These are phyloP conservation scores for Thelonectria blattea DNA, from an alignment of 2,329 filamentous ascomycete species.

Conservation along the genomic window DNA sequence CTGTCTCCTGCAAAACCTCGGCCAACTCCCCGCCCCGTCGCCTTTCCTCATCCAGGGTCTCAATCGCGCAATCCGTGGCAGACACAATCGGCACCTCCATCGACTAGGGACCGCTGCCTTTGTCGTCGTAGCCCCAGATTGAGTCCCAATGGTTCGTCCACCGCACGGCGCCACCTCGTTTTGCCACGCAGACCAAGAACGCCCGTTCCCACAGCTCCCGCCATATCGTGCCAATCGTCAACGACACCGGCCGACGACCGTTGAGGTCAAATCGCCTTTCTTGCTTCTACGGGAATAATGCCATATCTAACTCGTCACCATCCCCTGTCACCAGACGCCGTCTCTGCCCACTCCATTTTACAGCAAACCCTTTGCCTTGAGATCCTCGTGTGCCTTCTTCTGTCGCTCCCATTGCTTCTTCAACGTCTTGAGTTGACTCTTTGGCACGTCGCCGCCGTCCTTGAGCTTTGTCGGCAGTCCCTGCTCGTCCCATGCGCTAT, in stretches of 20 bases:
- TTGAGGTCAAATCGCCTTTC: constrained; percentile 11
- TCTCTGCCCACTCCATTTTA: constrained; percentile 10
- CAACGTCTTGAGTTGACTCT: constrained; percentile 80
- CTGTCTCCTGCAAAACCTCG: too few species aligned
- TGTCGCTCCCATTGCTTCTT: constrained; percentile 90
- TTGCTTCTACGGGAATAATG: constrained; percentile 9
- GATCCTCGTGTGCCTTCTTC: constrained; percentile 79
- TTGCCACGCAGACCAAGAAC: background rate
- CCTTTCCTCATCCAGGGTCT: constrained; percentile 18
- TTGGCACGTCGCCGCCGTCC: constrained; percentile 80
- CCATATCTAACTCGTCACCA: constrained; percentile 15
- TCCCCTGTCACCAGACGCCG: background rate
- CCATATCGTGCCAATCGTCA: background rate
- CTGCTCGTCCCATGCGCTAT: constrained; percentile 80
- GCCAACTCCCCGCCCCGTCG: too few species aligned
- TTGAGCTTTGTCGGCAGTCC: constrained; percentile 80
- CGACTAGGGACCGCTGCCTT: constrained; percentile 1
- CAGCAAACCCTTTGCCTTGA: constrained; percentile 44
- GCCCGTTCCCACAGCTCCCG: background rate
- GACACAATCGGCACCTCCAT: constrained; percentile 1
- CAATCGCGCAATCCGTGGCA: constrained; percentile 17
- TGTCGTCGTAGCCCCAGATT: background rate
- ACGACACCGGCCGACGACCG: background rate
- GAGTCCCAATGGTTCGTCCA: constrained; percentile 3
- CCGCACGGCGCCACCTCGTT: background rate